Percentiles rank a stretch among this genome's conserved stretches.
Evolutionary conservation across 2,329 filamentous ascomycete species (phyloP).

Genomic region (Blastomyces parvus): DNA sequence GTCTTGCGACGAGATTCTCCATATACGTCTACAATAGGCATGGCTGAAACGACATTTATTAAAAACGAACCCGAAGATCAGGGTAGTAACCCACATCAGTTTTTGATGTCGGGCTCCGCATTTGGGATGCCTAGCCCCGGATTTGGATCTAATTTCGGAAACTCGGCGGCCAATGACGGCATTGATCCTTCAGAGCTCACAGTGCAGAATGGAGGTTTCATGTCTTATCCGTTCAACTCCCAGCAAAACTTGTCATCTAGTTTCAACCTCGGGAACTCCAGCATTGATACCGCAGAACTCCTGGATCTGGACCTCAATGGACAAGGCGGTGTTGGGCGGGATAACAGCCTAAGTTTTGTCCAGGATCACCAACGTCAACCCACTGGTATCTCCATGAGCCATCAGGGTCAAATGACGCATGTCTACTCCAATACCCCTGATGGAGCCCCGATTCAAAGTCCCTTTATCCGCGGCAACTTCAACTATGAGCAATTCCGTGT

Average conservation of each 20-base stretch:
- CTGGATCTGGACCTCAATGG: constrained; percentile 51
- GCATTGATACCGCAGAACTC: constrained; percentile 81
- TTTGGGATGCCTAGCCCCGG: constrained; percentile 45
- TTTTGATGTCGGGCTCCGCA: constrained; percentile 41
- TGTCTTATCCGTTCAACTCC: constrained; percentile 50
- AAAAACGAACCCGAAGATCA: constrained; percentile 59
- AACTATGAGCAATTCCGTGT: constrained; percentile 67
- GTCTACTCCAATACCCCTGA: constrained; percentile 88
- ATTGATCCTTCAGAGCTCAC: constrained; percentile 81
- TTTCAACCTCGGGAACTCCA: constrained; percentile 67
- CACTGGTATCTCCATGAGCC: constrained; percentile 49
- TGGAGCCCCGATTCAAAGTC: constrained; percentile 82
- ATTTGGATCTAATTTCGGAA: constrained; percentile 41
- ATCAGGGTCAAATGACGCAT: constrained; percentile 57
- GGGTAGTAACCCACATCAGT: constrained; percentile 43
- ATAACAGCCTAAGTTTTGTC: constrained; percentile 30
- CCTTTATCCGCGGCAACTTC: constrained; percentile 66
- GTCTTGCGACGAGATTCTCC: not conserved
- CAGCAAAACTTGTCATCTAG: constrained; percentile 57
- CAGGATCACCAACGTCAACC: constrained; percentile 49
- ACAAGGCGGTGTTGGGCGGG: constrained; percentile 30
- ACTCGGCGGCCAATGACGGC: constrained; percentile 42
- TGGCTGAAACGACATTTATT: constrained; percentile 51
- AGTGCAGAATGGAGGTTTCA: constrained; percentile 49
- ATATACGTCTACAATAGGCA: not conserved